These are phyloP conservation scores for Grosmannia huntii DNA, from an alignment of 2,329 filamentous ascomycete genomes.

Conservation along the genomic window DNA sequence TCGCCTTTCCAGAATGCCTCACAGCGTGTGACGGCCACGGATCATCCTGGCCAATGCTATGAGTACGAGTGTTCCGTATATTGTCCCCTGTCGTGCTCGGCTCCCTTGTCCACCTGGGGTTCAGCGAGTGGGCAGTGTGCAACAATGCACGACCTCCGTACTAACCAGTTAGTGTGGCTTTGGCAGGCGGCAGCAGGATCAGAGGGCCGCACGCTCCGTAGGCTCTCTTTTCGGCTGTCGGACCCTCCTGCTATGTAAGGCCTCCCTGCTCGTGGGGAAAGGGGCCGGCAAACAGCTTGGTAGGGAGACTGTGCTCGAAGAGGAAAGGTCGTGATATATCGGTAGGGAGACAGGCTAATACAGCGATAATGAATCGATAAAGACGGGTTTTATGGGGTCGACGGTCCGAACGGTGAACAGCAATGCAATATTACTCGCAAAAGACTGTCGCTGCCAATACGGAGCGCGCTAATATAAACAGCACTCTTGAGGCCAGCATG, in stretches of 20 bases:
- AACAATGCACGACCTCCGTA: neutral
- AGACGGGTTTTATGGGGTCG: neutral
- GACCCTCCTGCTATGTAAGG: neutral
- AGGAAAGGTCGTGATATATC: neutral
- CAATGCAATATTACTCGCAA: neutral
- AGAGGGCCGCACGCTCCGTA: no score
- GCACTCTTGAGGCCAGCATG: no score
- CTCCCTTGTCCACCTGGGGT: neutral
- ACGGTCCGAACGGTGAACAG: neutral
- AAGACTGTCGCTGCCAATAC: neutral
- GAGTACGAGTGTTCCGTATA: neutral
- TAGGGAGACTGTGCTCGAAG: neutral
- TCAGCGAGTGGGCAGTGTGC: neutral
- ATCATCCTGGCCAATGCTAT: neutral
- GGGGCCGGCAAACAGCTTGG: neutral
- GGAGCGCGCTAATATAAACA: neutral
- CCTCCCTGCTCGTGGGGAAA: neutral
- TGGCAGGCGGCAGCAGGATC: no score
- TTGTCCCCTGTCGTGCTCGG: neutral
- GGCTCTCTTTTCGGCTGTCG: neutral
- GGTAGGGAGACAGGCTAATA: neutral
- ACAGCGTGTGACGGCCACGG: neutral
- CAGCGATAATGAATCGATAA: no score
- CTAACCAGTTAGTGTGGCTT: neutral
- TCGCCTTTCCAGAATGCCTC: neutral